Evolutionary conservation across 352 stramenopile species (phyloP).

Genomic region (Phytopythium kandeliae): DNA sequence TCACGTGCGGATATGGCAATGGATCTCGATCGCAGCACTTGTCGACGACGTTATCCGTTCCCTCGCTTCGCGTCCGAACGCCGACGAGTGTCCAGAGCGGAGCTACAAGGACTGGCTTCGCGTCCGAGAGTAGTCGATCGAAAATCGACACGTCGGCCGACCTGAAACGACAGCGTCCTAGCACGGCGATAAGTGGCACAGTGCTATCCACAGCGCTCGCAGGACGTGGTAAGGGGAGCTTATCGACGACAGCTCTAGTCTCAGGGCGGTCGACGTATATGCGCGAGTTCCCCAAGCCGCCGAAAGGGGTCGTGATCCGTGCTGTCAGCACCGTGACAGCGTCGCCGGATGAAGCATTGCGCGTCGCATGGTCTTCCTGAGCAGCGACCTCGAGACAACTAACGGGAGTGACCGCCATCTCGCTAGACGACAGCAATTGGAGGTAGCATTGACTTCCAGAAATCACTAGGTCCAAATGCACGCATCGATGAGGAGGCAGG

Average conservation of each 20-base stretch:
- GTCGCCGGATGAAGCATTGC: constrained; percentile 11
- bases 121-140: not conserved
- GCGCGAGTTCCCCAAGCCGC: constrained; percentile 55
- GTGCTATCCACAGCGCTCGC: not conserved
- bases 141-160: not conserved
- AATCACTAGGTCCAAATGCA: too few relatives aligned
- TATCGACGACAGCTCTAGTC: not conserved
- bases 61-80: constrained; percentile 34
- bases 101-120: too few relatives aligned
- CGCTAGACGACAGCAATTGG: not conserved
- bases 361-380: constrained; percentile 39
- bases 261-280: constrained; percentile 25
- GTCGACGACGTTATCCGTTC: constrained; percentile 23
- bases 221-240: not conserved
- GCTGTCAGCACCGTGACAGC: constrained; percentile 12
- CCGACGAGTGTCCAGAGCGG: not conserved
- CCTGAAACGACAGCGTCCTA: not conserved
- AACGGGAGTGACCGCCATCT: not conserved
- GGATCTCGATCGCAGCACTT: not conserved
- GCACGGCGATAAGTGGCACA: not conserved
- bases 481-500: constrained; percentile 1
- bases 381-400: not conserved
- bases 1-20: not conserved
- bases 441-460: too few relatives aligned
- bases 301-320: constrained; percentile 31